Base-by-base conservation (phyloP, 495 filamentous ascomycete species). In the Penicillium argentinense region DNA sequence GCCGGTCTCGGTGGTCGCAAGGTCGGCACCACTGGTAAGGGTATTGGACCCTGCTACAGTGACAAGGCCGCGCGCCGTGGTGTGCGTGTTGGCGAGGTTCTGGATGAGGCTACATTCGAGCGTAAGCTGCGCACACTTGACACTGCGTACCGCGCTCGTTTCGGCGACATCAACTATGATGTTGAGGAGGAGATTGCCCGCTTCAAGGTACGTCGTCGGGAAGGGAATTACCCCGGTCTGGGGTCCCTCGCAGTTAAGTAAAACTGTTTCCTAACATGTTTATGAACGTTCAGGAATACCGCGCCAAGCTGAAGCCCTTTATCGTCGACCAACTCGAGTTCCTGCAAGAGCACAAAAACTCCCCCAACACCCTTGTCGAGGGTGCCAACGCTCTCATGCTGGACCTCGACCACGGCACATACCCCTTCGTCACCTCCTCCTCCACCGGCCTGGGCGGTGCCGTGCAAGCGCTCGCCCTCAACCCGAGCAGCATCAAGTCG, bases 331-430 rank as follows among this genome's bases (percentile, higher is more conserved):
- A 75, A 39, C 59, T 73, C 45, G 62, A 63, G 50, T 73, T 75
- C 66, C 55, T 73, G 29, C 69, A 73, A 50, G 62, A 76, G 32
- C 66, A 70, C 54, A 71, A 80, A 42, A 64, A 77, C 54, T 79
- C 84, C 14, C 72, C 74, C 40, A 78, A 78, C 47, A 86, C 91
- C 50, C 74, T 96, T 6, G 80, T 96, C 27, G 91, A 97, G 68
- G 89, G 89, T 45, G 85, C 87, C n/a, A 89, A 96, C 53, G 88
- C 89, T n/a, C 70, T 91, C 39, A 86, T 88, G 81, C 75, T 89
- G 25, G 85, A 88, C 66, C 72, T 88, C 34, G 84, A 87, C 66
- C 82, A 80, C 63, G 86, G 87, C 59, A 91, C 84, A 42, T 95
- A 92, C 60, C 90, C 90, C 46, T 92, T 80, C 55, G 91, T 95